A percentile compares a stretch with the other conserved stretches of the same genome.
Evolutionary conservation across 2,329 filamentous ascomycete genomes (phyloP).

Genomic region (Aspergillus piperis): DNA sequence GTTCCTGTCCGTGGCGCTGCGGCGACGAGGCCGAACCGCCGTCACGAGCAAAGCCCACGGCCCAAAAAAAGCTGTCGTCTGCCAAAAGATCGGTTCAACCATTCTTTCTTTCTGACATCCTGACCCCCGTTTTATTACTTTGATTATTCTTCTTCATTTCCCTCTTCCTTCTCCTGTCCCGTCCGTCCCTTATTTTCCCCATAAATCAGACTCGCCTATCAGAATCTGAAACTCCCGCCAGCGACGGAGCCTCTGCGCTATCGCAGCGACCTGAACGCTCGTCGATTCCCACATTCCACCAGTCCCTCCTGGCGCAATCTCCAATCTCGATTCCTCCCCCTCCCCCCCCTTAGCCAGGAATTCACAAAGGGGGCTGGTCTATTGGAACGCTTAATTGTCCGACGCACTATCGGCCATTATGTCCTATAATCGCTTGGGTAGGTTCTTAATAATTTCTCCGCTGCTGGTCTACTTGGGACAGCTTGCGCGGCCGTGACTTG

Average conservation of each 20-base stretch:
- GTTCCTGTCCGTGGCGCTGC: background rate
- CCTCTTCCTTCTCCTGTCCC: background rate
- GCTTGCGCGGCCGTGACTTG: conserved; percentile 15
- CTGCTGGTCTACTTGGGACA: conserved; percentile 1
- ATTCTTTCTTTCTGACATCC: background rate
- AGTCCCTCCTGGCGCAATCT: conserved; percentile 34
- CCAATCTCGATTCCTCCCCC: conserved; percentile 10
- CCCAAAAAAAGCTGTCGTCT: background rate
- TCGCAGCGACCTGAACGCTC: conserved; percentile 9
- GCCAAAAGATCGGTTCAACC: background rate
- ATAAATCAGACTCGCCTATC: conserved; percentile 9
- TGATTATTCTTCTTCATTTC: background rate
- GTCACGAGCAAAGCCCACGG: background rate
- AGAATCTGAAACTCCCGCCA: conserved; percentile 14
- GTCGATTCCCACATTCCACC: conserved; percentile 22
- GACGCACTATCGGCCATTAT: conserved; percentile 27
- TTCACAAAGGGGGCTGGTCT: conserved; percentile 25
- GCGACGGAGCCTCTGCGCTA: conserved; percentile 12
- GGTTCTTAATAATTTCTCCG: conserved; percentile 38
- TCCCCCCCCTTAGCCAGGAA: conserved; percentile 16
- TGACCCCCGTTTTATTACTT: background rate
- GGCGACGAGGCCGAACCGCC: background rate
- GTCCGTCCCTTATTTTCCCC: background rate
- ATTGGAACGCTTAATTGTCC: conserved; percentile 24
- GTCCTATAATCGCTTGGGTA: conserved; percentile 75